A percentile compares a stretch with the other conserved stretches of the same genome.
phyloP scores from a whole-genome alignment of 1,284 basidiomycete genomes.

The Termitomyces sp. region DNA sequence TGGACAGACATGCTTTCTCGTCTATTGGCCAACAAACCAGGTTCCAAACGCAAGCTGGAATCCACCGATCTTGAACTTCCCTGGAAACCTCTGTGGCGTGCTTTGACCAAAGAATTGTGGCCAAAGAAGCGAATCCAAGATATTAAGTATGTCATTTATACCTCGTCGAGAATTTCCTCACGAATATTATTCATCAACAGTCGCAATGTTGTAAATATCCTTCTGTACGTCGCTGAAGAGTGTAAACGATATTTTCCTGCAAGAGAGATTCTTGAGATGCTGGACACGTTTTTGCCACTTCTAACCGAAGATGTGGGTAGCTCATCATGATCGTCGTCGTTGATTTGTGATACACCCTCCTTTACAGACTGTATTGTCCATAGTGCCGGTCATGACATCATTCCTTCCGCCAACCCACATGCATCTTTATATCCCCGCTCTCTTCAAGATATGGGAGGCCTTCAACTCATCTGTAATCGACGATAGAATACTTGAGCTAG shows the following conservation, averaged over 20 bases:
- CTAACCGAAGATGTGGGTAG: conserved; percentile 49
- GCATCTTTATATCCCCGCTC: conserved; percentile 63
- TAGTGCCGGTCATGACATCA: conserved; percentile 68
- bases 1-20: conserved; percentile 73
- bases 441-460: conserved; percentile 84
- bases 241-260: conserved; percentile 68
- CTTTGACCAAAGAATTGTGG: conserved; percentile 69
- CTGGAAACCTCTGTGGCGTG: conserved; percentile 72
- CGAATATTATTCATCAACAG: conserved; percentile 25
- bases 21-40: conserved; percentile 61
- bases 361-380: conserved; percentile 54
- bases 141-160: conserved; percentile 35
- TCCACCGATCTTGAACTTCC: conserved; percentile 65
- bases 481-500: conserved; percentile 81
- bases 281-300: conserved; percentile 65
- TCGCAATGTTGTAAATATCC: conserved; percentile 63
- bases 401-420: conserved; percentile 72
- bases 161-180: neutral
- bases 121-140: conserved; percentile 59
- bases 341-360: conserved; percentile 6
- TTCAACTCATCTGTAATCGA: conserved; percentile 81
- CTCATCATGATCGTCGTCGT: neutral
- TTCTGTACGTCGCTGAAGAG: conserved; percentile 68
- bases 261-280: conserved; percentile 66
- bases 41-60: conserved; percentile 60